Base-by-base conservation (phyloP, 2,329 filamentous ascomycete genomes). In the Monosporascus ibericus region DNA sequence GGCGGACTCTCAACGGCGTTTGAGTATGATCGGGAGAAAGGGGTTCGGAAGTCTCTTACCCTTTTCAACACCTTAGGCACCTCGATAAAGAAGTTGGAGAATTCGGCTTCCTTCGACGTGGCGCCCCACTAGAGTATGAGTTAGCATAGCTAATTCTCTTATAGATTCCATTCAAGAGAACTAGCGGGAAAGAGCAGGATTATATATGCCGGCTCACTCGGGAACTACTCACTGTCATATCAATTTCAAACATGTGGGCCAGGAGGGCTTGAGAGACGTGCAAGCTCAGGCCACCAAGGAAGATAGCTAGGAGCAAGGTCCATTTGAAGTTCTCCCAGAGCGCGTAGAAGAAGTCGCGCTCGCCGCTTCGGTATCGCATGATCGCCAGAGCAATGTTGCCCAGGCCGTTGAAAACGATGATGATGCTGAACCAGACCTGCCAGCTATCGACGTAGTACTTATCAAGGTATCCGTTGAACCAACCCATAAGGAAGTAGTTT, bases 71-170 rank as follows among this genome's bases (percentile, higher is more conserved):
- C 87, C 66, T 87, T 87, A 36, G 87, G 86, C 18, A 92, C 81
- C 66, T 94, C 90, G 55, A 89, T 87, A 72, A 92, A 92, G 72
- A 95, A 95, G 69, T 90, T 88, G 25, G 87, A 86, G 64, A 87
- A 85, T 62, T 90, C 86, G 48, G 82, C 82, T 72, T 95, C 90
- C 72, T 95, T 95, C 40, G 85, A 81, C 0, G 90, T 95, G 1
- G 89, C 84, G 48, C 89, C 89, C 90, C 90, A 94, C 42, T 46
- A 30, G 4, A 46, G 9, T 3, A 46, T 24, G 42, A 27, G 24
- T 46, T 24, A 46, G 42, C 22, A 14, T 46, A 11, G 11, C 20
- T 1, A 22, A 25, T 46, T 5, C 20, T 46, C 24, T 22, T 22
- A 18, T 2, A 14, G 15, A 22, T 24, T 22, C 22, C n/a, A 20